A percentile compares a stretch with the other conserved stretches of the same genome.
Conservation (phyloP, 2,329 filamentous ascomycete species). For the Periconia macrospinosa region DNA sequence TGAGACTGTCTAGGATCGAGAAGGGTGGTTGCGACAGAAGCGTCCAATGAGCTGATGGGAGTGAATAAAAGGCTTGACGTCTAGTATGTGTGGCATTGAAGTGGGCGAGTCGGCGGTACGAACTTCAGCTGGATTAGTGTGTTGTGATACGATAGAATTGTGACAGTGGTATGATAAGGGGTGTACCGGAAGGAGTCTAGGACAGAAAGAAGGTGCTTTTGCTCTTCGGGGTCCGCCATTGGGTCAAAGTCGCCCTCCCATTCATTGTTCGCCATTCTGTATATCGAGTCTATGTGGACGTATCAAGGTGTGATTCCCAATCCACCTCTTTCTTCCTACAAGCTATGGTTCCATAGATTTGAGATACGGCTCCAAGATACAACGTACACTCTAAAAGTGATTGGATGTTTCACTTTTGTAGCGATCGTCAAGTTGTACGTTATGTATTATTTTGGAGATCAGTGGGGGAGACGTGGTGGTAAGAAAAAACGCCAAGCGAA, state of each 20-base stretch:
- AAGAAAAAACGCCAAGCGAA: neutral
- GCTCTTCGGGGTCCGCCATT: slow-evolving; percentile 76
- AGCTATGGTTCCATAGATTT: no score
- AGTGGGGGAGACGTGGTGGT: neutral
- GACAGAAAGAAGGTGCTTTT: slow-evolving; percentile 75
- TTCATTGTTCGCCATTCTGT: slow-evolving; percentile 28
- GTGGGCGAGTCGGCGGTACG: slow-evolving; percentile 83
- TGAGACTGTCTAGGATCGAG: slow-evolving; percentile 76
- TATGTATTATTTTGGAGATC: neutral
- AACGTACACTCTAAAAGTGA: no score
- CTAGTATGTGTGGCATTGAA: slow-evolving; percentile 89
- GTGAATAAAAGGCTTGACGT: slow-evolving; percentile 88
- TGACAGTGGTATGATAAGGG: neutral
- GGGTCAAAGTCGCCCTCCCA: slow-evolving; percentile 68
- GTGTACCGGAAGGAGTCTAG: slow-evolving; percentile 87
- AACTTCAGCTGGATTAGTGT: slow-evolving; percentile 53
- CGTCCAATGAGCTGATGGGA: slow-evolving; percentile 81
- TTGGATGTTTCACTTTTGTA: no score
- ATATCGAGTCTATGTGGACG: no score
- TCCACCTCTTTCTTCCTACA: no score
- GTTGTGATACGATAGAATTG: neutral
- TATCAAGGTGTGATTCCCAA: no score
- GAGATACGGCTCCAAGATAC: no score
- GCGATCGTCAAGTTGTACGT: neutral
- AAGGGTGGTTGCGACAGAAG: slow-evolving; percentile 81